Evolutionary conservation across 495 filamentous ascomycete species (phyloP), one percentile per base, ranked within the genome.

Genomic region (Penicillium turbatum): DNA sequence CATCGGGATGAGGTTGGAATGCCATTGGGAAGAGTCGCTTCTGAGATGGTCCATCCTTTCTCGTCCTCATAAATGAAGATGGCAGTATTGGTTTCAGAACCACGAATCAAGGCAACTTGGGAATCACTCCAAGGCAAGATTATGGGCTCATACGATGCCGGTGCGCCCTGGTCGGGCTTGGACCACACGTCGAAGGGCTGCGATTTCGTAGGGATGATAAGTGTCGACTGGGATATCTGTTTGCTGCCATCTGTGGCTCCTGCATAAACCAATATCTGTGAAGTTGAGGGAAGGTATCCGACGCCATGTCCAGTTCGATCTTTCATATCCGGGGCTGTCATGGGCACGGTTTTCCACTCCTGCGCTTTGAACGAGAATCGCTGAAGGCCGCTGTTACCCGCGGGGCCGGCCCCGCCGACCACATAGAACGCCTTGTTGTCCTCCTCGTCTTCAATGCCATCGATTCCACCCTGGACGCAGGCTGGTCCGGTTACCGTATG

Each of bases 191-290:
- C 61, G 63, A 86, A 84, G 0, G 88, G 86, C 11, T 75, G 61
- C 15, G 66, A 1, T 3, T 15, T 64, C 0, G 87, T 85, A 3
- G 77, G 73, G 34, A 97, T 82, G 17, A 85, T 69, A 55, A 88
- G 96, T 7, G 92, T 95, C 53, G 89, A 78, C 21, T 88, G 82
- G 3, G 88, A 88, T 1, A 80, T 69, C 11, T 59, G 53, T 6
- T 67, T 63, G 15, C 67, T 62, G 44, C 80, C 81, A 62, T 82
- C 76, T 55, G 82, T 84, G 10, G 76, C 80, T 32, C 93, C 93
- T 19, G 83, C 88, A 66, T 93, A 98, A 10, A 96, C 71, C 35
- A 97, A 72, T 46, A 97, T 88, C 12, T 82, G 79, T 40, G 85
- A 78, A 13, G 83, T 83, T 37, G 75, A 72, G 57, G 86, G 79